phyloP scores from a whole-genome alignment of 176 grass and related monocot species.

The Musa schizocarpa region DNA sequence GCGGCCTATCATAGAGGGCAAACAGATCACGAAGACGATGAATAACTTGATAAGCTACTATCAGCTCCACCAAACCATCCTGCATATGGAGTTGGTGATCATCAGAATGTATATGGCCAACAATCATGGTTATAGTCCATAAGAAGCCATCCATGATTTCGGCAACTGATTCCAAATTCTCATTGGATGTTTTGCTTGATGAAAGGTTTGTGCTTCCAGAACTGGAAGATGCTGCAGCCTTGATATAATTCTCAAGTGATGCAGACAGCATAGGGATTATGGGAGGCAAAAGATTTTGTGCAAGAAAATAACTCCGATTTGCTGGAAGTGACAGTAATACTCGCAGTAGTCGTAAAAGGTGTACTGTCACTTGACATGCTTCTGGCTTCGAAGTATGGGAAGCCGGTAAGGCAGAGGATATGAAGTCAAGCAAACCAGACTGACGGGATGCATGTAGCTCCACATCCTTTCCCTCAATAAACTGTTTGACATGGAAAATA shows the following conservation, averaged over 20 bases:
- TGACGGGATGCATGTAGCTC: conserved; percentile 89
- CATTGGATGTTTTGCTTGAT: conserved; percentile 58
- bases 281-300: conserved; percentile 94
- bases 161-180: conserved; percentile 62
- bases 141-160: conserved; percentile 96
- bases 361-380: conserved; percentile 90
- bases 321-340: conserved; percentile 72
- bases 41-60: conserved; percentile 96
- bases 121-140: conserved; percentile 73
- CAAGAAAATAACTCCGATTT: conserved; percentile 90
- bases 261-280: conserved; percentile 91
- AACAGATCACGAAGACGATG: conserved; percentile 91
- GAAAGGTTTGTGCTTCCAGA: conserved; percentile 44
- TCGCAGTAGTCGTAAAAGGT: conserved; percentile 63
- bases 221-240: conserved; percentile 76
- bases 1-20: conserved; percentile 91
- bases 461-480: conserved; percentile 85
- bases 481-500: conserved; percentile 45
- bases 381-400: conserved; percentile 94
- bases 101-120: conserved; percentile 63
- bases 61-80: conserved; percentile 77
- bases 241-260: conserved; percentile 98
- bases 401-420: conserved; percentile 81
- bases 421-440: conserved; percentile 90
- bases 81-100: conserved; percentile 88